Evolutionary conservation across 495 filamentous ascomycete genomes (phyloP).

Genomic region (Daldinia childiae): DNA sequence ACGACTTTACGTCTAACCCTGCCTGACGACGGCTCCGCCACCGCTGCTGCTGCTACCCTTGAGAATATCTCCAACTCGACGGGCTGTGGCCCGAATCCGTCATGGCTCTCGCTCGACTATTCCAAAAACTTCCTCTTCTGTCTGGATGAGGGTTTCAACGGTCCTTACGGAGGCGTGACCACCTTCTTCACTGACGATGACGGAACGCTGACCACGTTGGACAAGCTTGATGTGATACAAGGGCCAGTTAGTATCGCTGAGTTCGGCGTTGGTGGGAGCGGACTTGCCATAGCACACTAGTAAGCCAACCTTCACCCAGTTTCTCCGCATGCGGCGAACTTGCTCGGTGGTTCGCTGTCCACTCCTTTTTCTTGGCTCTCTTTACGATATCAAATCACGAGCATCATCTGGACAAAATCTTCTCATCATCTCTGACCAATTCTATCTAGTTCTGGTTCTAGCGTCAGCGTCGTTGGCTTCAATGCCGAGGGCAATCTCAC

Average conservation of each 20-base stretch:
- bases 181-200: slow-evolving; percentile 50
- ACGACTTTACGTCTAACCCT: slow-evolving; percentile 61
- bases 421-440: slow-evolving; percentile 38
- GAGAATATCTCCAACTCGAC: slow-evolving; percentile 52
- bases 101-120: slow-evolving; percentile 65
- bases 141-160: slow-evolving; percentile 62
- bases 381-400: slow-evolving; percentile 33
- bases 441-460: slow-evolving; percentile 43
- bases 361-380: slow-evolving; percentile 34
- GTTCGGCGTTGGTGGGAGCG: slow-evolving; percentile 52
- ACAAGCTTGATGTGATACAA: slow-evolving; percentile 45
- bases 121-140: slow-evolving; percentile 65
- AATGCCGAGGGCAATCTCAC: slow-evolving; percentile 44
- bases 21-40: slow-evolving; percentile 33
- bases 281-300: slow-evolving; percentile 61
- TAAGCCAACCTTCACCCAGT: slow-evolving; percentile 47
- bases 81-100: slow-evolving; percentile 64
- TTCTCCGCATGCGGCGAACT: slow-evolving; percentile 29
- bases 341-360: slow-evolving; percentile 32
- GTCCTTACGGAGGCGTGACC: slow-evolving; percentile 54
- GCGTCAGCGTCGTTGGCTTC: slow-evolving; percentile 42
- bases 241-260: slow-evolving; percentile 59
- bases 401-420: neutral
- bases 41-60: slow-evolving; percentile 44
- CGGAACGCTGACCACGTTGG: slow-evolving; percentile 50